These are phyloP conservation scores for Staphylotrichum tortipilum DNA, from an alignment of 495 filamentous ascomycete species.

Conservation along the genomic window DNA sequence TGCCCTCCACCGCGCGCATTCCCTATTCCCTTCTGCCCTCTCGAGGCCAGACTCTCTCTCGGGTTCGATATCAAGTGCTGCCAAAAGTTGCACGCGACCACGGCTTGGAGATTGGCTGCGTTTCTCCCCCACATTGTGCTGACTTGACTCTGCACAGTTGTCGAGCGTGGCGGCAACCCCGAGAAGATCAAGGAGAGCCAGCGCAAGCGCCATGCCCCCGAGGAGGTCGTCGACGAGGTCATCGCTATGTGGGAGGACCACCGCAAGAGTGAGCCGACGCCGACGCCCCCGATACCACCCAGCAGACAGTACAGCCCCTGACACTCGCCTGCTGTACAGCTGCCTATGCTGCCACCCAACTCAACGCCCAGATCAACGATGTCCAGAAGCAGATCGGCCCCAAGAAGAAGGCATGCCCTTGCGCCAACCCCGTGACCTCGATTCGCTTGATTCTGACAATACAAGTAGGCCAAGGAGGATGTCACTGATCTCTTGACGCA, in stretches of 20 bases:
- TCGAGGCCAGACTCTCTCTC: neutral
- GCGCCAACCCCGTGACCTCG: neutral
- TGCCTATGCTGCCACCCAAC: conserved; percentile 69
- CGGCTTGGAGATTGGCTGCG: conserved; percentile 6
- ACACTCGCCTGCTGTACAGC: conserved; percentile 8
- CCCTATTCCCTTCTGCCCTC: too few species aligned
- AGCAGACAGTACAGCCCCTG: too few species aligned
- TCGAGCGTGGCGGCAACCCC: conserved; percentile 80
- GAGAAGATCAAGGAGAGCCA: conserved; percentile 86
- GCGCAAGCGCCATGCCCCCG: conserved; percentile 65
- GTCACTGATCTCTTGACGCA: conserved; percentile 71
- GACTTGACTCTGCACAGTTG: conserved; percentile 60
- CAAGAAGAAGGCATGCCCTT: conserved; percentile 70
- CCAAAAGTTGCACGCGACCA: neutral
- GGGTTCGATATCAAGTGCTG: neutral
- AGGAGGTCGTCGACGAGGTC: conserved; percentile 81
- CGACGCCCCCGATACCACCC: neutral
- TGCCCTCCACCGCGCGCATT: too few species aligned
- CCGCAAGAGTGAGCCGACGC: conserved; percentile 54
- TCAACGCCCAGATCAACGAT: conserved; percentile 74
- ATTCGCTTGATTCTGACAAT: conserved; percentile 7
- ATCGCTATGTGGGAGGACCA: conserved; percentile 83
- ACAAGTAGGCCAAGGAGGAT: conserved; percentile 68
- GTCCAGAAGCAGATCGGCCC: conserved; percentile 81
- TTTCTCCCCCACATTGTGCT: conserved; percentile 34